A percentile compares a stretch with the other conserved stretches of the same genome.
phyloP scores from a whole-genome alignment of 352 stramenopile species.

The Saprolegnia parasitica region DNA sequence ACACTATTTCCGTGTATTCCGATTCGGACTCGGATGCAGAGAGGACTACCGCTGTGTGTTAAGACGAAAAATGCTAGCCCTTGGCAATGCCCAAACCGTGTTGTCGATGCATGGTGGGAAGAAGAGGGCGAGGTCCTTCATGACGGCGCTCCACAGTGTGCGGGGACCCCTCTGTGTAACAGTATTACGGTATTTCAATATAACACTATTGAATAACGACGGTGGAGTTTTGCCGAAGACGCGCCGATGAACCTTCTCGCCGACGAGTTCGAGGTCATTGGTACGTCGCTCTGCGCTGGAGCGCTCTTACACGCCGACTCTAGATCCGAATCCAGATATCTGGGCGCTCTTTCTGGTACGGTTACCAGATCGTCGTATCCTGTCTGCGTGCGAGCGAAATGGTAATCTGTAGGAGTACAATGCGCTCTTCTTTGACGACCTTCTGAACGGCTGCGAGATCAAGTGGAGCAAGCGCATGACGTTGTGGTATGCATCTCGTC shows the following conservation, averaged over 20 bases:
- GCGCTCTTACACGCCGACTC: background rate
- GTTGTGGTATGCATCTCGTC: conserved; percentile 48
- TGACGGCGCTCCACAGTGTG: too few relatives aligned
- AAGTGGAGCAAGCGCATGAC: conserved; percentile 90
- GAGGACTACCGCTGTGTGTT: too few relatives aligned
- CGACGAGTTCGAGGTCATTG: conserved; percentile 65
- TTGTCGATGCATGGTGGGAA: too few relatives aligned
- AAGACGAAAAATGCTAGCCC: too few relatives aligned
- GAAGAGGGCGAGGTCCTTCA: too few relatives aligned
- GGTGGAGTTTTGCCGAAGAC: background rate
- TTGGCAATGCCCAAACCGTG: too few relatives aligned
- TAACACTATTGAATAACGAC: background rate
- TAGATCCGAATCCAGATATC: conserved; percentile 80
- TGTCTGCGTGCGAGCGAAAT: background rate
- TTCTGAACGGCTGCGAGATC: conserved; percentile 70
- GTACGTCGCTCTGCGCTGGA: conserved; percentile 24
- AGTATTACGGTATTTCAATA: background rate
- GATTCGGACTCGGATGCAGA: too few relatives aligned
- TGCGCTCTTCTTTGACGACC: conserved; percentile 71
- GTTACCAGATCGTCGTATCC: too few relatives aligned
- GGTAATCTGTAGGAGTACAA: conserved; percentile 68
- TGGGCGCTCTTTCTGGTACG: conserved; percentile 63
- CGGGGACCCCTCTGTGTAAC: too few relatives aligned
- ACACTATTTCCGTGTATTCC: too few relatives aligned
- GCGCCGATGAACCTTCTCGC: conserved; percentile 42